Evolutionary conservation across 2,329 filamentous ascomycete species (phyloP).

Genomic region (Zymoseptoria ardabiliae): DNA sequence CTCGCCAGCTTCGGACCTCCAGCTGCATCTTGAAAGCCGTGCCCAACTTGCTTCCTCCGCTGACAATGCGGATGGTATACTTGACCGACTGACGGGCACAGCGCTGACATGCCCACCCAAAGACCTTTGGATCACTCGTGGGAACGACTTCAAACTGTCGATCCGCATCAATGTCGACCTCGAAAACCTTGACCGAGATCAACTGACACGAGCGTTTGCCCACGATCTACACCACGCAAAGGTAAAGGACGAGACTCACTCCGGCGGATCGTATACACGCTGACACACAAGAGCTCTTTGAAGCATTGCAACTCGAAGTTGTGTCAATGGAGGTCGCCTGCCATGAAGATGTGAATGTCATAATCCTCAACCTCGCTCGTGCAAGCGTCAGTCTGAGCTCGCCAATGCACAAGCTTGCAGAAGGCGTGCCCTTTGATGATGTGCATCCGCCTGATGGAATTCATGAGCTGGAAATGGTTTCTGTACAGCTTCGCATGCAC

Average conservation of each 20-base stretch:
- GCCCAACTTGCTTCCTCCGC: constrained; percentile 17
- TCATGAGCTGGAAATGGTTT: constrained; percentile 20
- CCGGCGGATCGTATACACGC: background rate
- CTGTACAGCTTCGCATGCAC: constrained; percentile 18
- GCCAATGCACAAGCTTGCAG: constrained; percentile 16
- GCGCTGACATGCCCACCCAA: constrained; percentile 3
- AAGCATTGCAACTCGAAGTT: constrained; percentile 9
- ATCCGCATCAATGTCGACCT: constrained; percentile 6
- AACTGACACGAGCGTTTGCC: constrained; percentile 5
- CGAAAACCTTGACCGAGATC: background rate
- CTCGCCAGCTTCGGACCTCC: constrained; percentile 15
- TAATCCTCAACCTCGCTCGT: constrained; percentile 20
- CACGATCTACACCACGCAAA: constrained; percentile 4
- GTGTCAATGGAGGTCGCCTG: constrained; percentile 10
- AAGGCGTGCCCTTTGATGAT: constrained; percentile 18
- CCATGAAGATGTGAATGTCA: background rate
- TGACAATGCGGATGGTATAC: constrained; percentile 6
- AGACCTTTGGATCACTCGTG: constrained; percentile 28
- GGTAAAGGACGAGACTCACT: constrained; percentile 1
- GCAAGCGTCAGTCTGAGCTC: constrained; percentile 9
- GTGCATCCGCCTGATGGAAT: constrained; percentile 10
- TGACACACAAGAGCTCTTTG: constrained; percentile 14
- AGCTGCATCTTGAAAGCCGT: constrained; percentile 15
- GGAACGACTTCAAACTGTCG: constrained; percentile 28
- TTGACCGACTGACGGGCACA: constrained; percentile 4